Conservation (phyloP, 495 filamentous ascomycete species). For the Neohortaea acidophila region DNA sequence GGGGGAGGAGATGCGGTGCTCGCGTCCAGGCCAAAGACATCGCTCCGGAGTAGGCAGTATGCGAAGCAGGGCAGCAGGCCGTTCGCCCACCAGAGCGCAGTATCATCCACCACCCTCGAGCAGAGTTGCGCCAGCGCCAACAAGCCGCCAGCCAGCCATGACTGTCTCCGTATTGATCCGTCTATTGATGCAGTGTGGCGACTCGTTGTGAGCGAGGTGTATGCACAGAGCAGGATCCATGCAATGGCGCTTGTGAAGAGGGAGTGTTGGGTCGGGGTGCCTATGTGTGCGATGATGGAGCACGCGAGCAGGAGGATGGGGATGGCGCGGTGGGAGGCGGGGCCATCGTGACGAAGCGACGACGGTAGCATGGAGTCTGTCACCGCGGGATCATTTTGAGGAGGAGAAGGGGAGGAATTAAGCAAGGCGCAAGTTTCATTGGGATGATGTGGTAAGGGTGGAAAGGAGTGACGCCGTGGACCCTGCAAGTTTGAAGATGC, state of each 20-base stretch:
- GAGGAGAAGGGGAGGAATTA: too few relatives aligned
- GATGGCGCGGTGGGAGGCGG: constrained; percentile 3
- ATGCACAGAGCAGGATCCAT: constrained; percentile 23
- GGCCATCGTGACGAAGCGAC: constrained; percentile 1
- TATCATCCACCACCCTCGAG: constrained; percentile 21
- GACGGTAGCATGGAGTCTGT: too few relatives aligned
- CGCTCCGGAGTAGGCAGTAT: neutral
- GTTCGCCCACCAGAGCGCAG: constrained; percentile 24
- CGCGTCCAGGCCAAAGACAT: neutral
- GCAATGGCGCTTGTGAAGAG: constrained; percentile 23
- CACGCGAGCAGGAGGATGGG: constrained; percentile 15
- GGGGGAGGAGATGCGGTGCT: neutral
- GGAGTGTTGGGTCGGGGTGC: constrained; percentile 20
- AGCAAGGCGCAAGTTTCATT: too few relatives aligned
- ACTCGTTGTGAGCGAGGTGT: constrained; percentile 10
- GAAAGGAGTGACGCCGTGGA: too few relatives aligned
- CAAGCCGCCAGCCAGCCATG: constrained; percentile 22
- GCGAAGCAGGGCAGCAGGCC: constrained; percentile 5
- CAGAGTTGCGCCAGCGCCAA: constrained; percentile 23
- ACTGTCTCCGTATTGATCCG: constrained; percentile 5
- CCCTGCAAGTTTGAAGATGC: too few relatives aligned
- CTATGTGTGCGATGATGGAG: constrained; percentile 16
- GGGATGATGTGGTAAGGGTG: too few relatives aligned
- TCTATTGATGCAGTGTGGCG: neutral
- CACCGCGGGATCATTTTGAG: too few relatives aligned